Evolutionary conservation across 2,329 filamentous ascomycete genomes (phyloP).

Genomic region (Bipolaris bicolor): DNA sequence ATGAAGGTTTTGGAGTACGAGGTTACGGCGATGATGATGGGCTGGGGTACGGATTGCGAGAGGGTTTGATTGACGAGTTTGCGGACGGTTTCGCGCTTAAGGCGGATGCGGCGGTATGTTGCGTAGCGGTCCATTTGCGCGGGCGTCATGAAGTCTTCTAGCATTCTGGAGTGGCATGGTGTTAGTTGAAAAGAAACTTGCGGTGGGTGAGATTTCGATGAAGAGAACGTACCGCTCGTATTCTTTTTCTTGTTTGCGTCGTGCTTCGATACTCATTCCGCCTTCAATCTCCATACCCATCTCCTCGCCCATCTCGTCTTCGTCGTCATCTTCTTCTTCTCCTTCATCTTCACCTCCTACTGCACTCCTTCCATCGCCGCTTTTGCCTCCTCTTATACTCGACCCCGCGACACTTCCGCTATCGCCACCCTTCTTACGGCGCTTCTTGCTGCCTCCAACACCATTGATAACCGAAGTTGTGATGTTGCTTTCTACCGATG

Average conservation of each 20-base stretch:
- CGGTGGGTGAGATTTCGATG: too few species aligned
- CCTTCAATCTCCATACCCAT: constrained; percentile 55
- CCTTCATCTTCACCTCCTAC: constrained; percentile 59
- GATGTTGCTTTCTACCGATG: constrained; percentile 67
- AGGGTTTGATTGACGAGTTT: constrained; percentile 81
- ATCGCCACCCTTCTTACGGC: constrained; percentile 56
- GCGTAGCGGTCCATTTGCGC: constrained; percentile 74
- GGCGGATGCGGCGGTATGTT: constrained; percentile 70
- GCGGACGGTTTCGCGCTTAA: constrained; percentile 72
- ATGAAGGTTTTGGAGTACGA: constrained; percentile 78
- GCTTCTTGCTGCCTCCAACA: constrained; percentile 62
- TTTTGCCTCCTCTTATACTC: constrained; percentile 39
- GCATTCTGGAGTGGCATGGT: constrained; percentile 50
- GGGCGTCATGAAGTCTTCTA: constrained; percentile 69
- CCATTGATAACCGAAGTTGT: constrained; percentile 55
- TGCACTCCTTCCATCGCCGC: constrained; percentile 43
- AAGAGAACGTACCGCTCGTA: constrained; percentile 55
- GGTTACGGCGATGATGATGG: constrained; percentile 76
- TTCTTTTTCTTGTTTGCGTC: constrained; percentile 70
- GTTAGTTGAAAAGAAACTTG: too few species aligned
- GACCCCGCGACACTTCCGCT: constrained; percentile 48
- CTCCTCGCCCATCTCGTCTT: constrained; percentile 55
- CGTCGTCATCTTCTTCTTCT: constrained; percentile 64
- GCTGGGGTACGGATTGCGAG: constrained; percentile 76
- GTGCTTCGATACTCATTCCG: constrained; percentile 61